Conservation (phyloP, 805 yeast genomes). For the Ogataea wickerhamii region DNA sequence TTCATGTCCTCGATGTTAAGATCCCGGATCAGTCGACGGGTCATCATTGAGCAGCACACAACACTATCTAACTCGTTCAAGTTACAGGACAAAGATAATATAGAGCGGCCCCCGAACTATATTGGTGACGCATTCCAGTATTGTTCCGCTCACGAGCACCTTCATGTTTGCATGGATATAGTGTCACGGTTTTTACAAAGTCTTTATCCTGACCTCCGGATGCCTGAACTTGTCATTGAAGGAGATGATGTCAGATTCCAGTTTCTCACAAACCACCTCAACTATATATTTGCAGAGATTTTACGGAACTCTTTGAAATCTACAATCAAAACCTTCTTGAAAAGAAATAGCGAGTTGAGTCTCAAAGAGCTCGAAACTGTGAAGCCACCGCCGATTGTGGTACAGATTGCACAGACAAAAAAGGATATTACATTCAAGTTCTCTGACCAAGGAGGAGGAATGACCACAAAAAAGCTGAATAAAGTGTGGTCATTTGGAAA, state of each 20-base stretch:
- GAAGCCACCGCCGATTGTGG: slow-evolving; percentile 68
- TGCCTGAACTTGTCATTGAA: slow-evolving; percentile 76
- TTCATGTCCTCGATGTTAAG: slow-evolving; percentile 76
- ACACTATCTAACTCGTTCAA: slow-evolving; percentile 67
- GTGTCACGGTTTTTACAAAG: slow-evolving; percentile 50
- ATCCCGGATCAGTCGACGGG: slow-evolving; percentile 84
- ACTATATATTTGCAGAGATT: slow-evolving; percentile 83
- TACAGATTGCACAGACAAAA: slow-evolving; percentile 64
- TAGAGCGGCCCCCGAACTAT: slow-evolving; percentile 51
- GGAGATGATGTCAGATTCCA: slow-evolving; percentile 76
- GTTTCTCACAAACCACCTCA: slow-evolving; percentile 81
- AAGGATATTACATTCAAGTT: slow-evolving; percentile 72
- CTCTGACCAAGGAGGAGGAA: slow-evolving; percentile 90
- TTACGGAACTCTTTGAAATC: slow-evolving; percentile 83
- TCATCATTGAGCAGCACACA: slow-evolving; percentile 87
- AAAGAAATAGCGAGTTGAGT: slow-evolving; percentile 16
- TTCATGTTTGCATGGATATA: slow-evolving; percentile 50
- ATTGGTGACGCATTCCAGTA: slow-evolving; percentile 78
- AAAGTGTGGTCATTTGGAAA: slow-evolving; percentile 88
- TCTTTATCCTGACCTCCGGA: slow-evolving; percentile 49
- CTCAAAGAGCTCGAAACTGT: slow-evolving; percentile 13
- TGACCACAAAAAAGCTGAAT: slow-evolving; percentile 53
- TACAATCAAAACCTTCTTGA: slow-evolving; percentile 51
- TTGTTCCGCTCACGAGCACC: slow-evolving; percentile 69
- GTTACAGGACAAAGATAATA: slow-evolving; percentile 37